phyloP scores from a whole-genome alignment of 2,329 filamentous ascomycete genomes.

The Beauveria asiatica region DNA sequence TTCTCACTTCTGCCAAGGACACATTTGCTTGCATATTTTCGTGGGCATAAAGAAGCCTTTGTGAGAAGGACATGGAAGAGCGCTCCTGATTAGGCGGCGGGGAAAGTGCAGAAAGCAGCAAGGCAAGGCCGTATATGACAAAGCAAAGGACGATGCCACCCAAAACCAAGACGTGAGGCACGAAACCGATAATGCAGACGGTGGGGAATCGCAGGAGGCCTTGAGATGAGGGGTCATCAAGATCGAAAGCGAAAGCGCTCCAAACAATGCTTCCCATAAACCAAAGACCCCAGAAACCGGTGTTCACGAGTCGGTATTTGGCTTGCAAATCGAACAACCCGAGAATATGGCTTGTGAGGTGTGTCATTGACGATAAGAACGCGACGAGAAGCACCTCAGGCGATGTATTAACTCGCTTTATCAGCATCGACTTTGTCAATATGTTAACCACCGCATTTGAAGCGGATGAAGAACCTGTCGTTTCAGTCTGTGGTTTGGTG shows the following conservation, averaged over 20 bases:
- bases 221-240: conserved; percentile 50
- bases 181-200: conserved; percentile 88
- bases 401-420: conserved; percentile 76
- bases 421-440: conserved; percentile 56
- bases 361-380: conserved; percentile 81
- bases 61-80: conserved; percentile 35
- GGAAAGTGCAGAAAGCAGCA: conserved; percentile 59
- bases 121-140: conserved; percentile 67
- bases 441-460: conserved; percentile 28
- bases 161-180: conserved; percentile 85
- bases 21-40: conserved; percentile 88
- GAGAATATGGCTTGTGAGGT: conserved; percentile 74
- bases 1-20: conserved; percentile 69
- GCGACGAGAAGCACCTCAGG: conserved; percentile 83
- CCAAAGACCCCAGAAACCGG: conserved; percentile 79
- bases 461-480: conserved; percentile 14
- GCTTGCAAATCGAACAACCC: conserved; percentile 75
- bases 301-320: conserved; percentile 73
- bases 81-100: conserved; percentile 21
- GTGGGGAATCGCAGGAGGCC: conserved; percentile 82
- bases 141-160: conserved; percentile 68
- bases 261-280: conserved; percentile 82
- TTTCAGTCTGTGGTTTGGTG: conserved; percentile 7
- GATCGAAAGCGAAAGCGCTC: conserved; percentile 57
- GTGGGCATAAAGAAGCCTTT: conserved; percentile 64